Evolutionary conservation across 2,329 filamentous ascomycete species (phyloP).

Genomic region (Westerdykella aurantiaca): DNA sequence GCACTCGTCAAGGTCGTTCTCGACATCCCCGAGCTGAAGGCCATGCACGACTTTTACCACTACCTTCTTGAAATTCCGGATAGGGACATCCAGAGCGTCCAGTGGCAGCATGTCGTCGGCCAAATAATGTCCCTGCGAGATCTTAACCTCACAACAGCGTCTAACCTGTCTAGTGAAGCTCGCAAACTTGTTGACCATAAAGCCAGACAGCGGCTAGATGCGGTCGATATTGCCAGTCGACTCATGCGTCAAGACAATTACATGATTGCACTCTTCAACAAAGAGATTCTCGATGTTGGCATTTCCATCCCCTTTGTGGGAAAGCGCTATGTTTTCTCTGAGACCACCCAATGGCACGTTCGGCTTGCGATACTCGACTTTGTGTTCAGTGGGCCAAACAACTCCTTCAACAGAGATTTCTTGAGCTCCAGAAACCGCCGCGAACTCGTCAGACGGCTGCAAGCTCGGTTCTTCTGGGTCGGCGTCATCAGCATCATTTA

Average conservation of each 20-base stretch:
- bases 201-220: slow-evolving; percentile 89
- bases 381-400: slow-evolving; percentile 75
- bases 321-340: slow-evolving; percentile 76
- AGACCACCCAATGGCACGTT: slow-evolving; percentile 86
- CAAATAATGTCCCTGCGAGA: slow-evolving; percentile 80
- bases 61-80: slow-evolving; percentile 77
- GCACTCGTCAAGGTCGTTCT: slow-evolving; percentile 69
- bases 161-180: slow-evolving; percentile 53
- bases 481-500: slow-evolving; percentile 81
- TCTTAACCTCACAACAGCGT: slow-evolving; percentile 76
- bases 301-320: slow-evolving; percentile 79
- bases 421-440: slow-evolving; percentile 76
- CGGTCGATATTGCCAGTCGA: slow-evolving; percentile 93
- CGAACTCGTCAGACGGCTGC: slow-evolving; percentile 70
- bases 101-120: slow-evolving; percentile 86
- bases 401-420: slow-evolving; percentile 81
- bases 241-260: slow-evolving; percentile 97
- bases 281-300: slow-evolving; percentile 83
- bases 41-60: slow-evolving; percentile 80
- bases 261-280: slow-evolving; percentile 94
- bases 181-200: slow-evolving; percentile 68
- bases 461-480: slow-evolving; percentile 71
- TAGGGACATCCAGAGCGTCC: slow-evolving; percentile 86
- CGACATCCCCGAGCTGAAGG: slow-evolving; percentile 65
- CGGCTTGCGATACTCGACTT: slow-evolving; percentile 88